These are phyloP conservation scores for Sporothrix sp. DNA, from an alignment of 2,329 filamentous ascomycete genomes.

Conservation along the genomic window DNA sequence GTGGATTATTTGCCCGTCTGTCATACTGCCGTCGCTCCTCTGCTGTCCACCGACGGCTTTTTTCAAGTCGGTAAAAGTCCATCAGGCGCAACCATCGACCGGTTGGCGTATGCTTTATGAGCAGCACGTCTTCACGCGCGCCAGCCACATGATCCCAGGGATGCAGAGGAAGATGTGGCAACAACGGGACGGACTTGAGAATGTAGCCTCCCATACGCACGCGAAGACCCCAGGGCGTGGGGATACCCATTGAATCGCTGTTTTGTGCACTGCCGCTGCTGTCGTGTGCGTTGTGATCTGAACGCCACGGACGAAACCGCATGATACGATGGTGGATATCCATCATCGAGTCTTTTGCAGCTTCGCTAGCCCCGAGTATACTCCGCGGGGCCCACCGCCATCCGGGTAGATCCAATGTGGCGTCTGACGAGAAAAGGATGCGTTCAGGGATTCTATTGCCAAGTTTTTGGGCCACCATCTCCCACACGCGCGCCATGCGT, in stretches of 20 bases:
- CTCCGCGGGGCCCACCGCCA: conserved; percentile 8
- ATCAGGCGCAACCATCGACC: conserved; percentile 7
- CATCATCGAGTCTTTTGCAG: not conserved
- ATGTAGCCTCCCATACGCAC: not conserved
- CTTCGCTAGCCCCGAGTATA: not conserved
- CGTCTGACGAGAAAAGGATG: conserved; percentile 2
- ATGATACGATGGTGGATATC: not conserved
- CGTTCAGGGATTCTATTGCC: not conserved
- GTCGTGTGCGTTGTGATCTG: too few relatives aligned
- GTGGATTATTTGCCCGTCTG: not conserved
- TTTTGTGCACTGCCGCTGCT: not conserved
- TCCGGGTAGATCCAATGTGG: not conserved
- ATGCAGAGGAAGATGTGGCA: not conserved
- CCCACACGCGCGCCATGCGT: conserved; percentile 7
- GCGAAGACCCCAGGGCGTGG: not conserved
- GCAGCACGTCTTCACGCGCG: not conserved
- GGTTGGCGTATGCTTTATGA: not conserved
- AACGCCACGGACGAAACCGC: not conserved
- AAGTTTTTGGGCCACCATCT: not conserved
- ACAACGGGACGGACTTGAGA: not conserved
- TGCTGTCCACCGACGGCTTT: not conserved
- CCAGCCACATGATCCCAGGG: not conserved
- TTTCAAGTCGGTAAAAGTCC: conserved; percentile 1
- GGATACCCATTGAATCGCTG: not conserved
- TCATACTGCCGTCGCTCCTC: not conserved